Evolutionary conservation across 441 rosid genomes (phyloP).

Genomic region (Metrosideros polymorpha): DNA sequence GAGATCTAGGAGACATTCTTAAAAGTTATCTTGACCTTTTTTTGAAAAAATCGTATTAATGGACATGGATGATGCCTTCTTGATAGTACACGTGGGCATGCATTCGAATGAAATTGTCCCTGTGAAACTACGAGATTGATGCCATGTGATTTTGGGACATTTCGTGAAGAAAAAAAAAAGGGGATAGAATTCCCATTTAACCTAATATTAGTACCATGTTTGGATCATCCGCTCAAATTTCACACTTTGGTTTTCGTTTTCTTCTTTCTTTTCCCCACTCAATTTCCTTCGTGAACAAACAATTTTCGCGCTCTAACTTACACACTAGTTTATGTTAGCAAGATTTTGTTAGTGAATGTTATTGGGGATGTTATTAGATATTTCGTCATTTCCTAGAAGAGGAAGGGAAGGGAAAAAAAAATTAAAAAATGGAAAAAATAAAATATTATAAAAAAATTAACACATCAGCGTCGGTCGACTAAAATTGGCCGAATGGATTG

Average conservation of each 20-base stretch:
- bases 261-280: too few relatives aligned
- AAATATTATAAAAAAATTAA: too few relatives aligned
- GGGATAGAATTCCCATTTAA: background rate
- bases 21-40: background rate
- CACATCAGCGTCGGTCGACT: too few relatives aligned
- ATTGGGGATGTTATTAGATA: too few relatives aligned
- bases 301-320: too few relatives aligned
- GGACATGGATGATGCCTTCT: background rate
- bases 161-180: background rate
- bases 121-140: background rate
- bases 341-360: background rate
- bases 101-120: background rate
- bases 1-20: background rate
- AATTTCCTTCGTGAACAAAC: too few relatives aligned
- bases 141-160: background rate
- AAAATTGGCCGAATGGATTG: too few relatives aligned
- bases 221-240: background rate
- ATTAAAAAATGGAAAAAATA: too few relatives aligned
- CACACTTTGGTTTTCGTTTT: background rate
- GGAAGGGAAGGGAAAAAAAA: too few relatives aligned
- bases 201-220: background rate
- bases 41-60: background rate
- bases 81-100: background rate
- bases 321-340: background rate
- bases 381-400: too few relatives aligned